Evolutionary conservation across 169 alveolate species (phyloP), one percentile per base, ranked within the genome.

Genomic region (Plasmodium gonderi): DNA sequence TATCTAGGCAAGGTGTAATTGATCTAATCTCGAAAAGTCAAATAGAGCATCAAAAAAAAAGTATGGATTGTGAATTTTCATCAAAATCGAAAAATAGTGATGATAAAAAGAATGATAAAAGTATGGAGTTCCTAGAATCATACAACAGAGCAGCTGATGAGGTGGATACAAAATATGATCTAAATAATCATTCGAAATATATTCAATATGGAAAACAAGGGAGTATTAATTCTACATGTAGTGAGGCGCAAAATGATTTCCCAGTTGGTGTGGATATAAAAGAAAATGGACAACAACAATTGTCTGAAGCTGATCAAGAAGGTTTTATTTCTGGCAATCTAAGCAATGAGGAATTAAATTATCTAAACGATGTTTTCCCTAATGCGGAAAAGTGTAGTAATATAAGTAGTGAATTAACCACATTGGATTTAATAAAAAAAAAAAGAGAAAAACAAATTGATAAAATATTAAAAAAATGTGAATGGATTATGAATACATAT

Each of bases 1-100:
- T 90, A 69, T 87, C 94, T n/a, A 90, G 90, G 51, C 94, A 77
- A 51, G 94, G 94, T 9, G 94, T 90, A 42, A 78, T 90, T 31
- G 94, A 90, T 49, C 81, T 90, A 26, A 90, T 90, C 33, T 77
- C 94, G 12, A 90, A 90, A 67, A 90, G 91, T 49, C 94, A 90
- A 67, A 69, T 89, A 64, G 51, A 78, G 49, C 38, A 45, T 90
- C 81, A 90, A 42, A 79, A 64, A 69, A 12, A 20, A 47, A 78
- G 51, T 40, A 40, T 47, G 14, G 89, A 87, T 45, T 17, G 72
- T 75, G 47, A 74, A 31, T 36, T 36, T 36, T 75, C 72, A 4
- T 40, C 85, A 23, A 74, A 75, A 67, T 75, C 78, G 12, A 74
- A 75, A 65, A 26, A n/a, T 17, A 74, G 72, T 45, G 89, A 74